Evolutionary conservation across 345 rosid species (phyloP).

Genomic region (Murraya koenigii): DNA sequence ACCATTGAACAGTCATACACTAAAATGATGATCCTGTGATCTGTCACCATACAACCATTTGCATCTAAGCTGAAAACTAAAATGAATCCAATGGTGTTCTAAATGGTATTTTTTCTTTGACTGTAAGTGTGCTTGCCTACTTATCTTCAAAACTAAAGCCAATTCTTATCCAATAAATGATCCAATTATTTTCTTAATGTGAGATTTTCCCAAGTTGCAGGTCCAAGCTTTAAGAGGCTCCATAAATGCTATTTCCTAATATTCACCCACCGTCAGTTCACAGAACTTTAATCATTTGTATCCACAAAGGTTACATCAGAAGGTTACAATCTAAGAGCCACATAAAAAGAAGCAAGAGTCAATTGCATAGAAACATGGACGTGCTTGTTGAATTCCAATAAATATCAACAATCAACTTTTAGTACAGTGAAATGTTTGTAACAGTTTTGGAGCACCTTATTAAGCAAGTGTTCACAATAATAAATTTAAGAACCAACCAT

Average conservation of each 20-base stretch:
- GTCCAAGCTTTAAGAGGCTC: background rate
- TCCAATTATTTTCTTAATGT: background rate
- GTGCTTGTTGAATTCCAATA: background rate
- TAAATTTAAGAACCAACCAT: conserved; percentile 50
- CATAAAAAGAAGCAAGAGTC: background rate
- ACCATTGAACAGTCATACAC: background rate
- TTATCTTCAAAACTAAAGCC: background rate
- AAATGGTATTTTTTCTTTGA: too few species aligned
- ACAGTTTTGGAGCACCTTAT: background rate
- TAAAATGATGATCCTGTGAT: background rate
- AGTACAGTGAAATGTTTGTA: background rate
- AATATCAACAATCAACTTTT: background rate
- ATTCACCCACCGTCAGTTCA: background rate
- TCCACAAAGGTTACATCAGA: background rate
- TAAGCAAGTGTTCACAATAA: conserved; percentile 3
- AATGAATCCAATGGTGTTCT: background rate
- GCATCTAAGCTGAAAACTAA: background rate
- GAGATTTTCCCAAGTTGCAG: background rate
- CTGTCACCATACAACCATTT: background rate
- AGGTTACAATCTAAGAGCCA: background rate
- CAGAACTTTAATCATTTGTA: conserved; percentile 8
- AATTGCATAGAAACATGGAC: background rate
- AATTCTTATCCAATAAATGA: background rate
- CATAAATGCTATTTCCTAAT: background rate
- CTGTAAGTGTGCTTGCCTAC: background rate